These are phyloP conservation scores for Pisolithus albus DNA, from an alignment of 768 basidiomycete genomes.

Conservation along the genomic window DNA sequence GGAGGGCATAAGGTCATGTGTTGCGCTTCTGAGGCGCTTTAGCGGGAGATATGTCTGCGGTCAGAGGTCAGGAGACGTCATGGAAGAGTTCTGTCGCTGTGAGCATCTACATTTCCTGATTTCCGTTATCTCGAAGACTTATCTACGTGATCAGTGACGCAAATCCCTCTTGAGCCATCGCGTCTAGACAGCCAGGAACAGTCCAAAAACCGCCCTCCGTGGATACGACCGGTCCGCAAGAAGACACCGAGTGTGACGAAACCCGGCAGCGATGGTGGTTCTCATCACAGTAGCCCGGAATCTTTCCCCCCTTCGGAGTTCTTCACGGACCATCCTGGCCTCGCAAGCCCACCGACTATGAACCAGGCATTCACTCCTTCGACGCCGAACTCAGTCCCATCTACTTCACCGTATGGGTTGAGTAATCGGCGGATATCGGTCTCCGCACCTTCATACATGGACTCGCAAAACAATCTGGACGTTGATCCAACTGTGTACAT, in stretches of 20 bases:
- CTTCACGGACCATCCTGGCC: constrained; percentile 40
- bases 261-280: constrained; percentile 40
- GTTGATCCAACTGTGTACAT: constrained; percentile 49
- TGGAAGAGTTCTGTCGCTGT: constrained; percentile 94
- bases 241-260: constrained; percentile 50
- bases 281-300: constrained; percentile 52
- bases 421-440: constrained; percentile 19
- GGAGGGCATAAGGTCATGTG: constrained; percentile 82
- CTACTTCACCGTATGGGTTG: constrained; percentile 21
- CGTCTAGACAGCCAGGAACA: constrained; percentile 45
- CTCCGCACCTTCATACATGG: constrained; percentile 21
- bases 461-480: constrained; percentile 32
- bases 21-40: constrained; percentile 80
- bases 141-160: constrained; percentile 48
- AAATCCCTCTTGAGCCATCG: constrained; percentile 76
- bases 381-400: constrained; percentile 7
- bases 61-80: constrained; percentile 81
- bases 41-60: constrained; percentile 91
- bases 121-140: constrained; percentile 2
- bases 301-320: constrained; percentile 60
- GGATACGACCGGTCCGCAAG: constrained; percentile 85
- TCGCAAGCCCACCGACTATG: constrained; percentile 20
- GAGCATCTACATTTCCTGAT: constrained; percentile 16
- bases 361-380: constrained; percentile 17
- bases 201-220: constrained; percentile 59